A percentile compares a stretch with the other conserved stretches of the same genome.
Evolutionary conservation across 2,329 filamentous ascomycete species (phyloP).

Genomic region (Hypocreales sp.): DNA sequence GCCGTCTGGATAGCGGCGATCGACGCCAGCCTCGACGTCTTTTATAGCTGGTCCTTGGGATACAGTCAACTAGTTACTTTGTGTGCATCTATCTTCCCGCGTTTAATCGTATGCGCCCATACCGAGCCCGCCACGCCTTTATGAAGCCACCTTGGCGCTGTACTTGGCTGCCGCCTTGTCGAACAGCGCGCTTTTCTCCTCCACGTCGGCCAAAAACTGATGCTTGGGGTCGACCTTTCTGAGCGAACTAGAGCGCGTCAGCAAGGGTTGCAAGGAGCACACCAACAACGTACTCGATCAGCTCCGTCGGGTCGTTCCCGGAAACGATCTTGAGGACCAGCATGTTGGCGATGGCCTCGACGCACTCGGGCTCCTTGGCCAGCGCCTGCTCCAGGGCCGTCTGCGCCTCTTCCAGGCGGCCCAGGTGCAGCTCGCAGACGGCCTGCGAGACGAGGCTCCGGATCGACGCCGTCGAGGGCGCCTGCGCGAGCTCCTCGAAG

Average conservation of each 20-base stretch:
- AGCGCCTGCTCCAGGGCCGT: conserved; percentile 69
- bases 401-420: conserved; percentile 77
- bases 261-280: conserved; percentile 4
- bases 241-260: conserved; percentile 30
- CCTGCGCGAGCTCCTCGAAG: conserved; percentile 87
- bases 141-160: conserved; percentile 63
- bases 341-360: conserved; percentile 67
- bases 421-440: conserved; percentile 80
- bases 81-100: too few relatives aligned
- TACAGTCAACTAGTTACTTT: too few relatives aligned
- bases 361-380: conserved; percentile 53
- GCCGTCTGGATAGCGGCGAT: too few relatives aligned
- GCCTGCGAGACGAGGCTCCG: conserved; percentile 74
- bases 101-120: too few relatives aligned
- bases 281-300: conserved; percentile 44
- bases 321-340: conserved; percentile 64
- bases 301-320: conserved; percentile 53
- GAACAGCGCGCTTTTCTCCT: conserved; percentile 78
- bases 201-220: conserved; percentile 54
- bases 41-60: too few relatives aligned
- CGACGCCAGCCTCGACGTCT: too few relatives aligned
- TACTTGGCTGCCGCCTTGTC: conserved; percentile 80
- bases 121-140: too few relatives aligned
- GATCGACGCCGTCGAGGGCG: conserved; percentile 62
- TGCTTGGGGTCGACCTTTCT: conserved; percentile 50